phyloP scores from a whole-genome alignment of 2,329 filamentous ascomycete genomes.

The Botryotinia convoluta region DNA sequence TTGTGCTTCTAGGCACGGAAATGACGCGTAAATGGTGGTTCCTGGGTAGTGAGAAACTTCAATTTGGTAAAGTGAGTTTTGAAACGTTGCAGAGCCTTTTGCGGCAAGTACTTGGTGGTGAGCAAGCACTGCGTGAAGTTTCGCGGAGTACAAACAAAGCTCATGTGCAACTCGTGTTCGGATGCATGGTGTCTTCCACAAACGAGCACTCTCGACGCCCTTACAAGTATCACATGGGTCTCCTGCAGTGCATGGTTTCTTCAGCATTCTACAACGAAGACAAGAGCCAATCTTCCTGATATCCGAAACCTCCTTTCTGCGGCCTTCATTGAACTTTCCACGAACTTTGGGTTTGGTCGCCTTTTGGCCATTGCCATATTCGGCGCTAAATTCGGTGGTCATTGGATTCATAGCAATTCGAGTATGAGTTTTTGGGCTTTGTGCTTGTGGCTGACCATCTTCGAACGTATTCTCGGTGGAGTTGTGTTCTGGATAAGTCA shows the following conservation, averaged over 20 bases:
- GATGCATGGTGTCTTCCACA: slow-evolving; percentile 65
- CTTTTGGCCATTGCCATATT: slow-evolving; percentile 37
- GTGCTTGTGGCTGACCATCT: background rate
- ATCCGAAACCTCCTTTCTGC: slow-evolving; percentile 64
- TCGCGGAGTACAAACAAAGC: slow-evolving; percentile 61
- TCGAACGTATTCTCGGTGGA: slow-evolving; percentile 22
- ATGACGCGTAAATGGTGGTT: slow-evolving; percentile 39
- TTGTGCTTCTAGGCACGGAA: slow-evolving; percentile 35
- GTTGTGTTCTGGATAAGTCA: slow-evolving; percentile 28
- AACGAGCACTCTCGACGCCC: slow-evolving; percentile 60
- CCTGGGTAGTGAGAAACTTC: slow-evolving; percentile 59
- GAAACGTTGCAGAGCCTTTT: slow-evolving; percentile 50
- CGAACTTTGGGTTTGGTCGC: slow-evolving; percentile 46
- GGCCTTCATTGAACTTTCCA: slow-evolving; percentile 54
- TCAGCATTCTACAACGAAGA: slow-evolving; percentile 62
- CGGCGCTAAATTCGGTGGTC: slow-evolving; percentile 37
- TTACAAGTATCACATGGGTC: slow-evolving; percentile 62
- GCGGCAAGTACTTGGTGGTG: slow-evolving; percentile 57
- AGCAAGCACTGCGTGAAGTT: slow-evolving; percentile 60
- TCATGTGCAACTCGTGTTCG: slow-evolving; percentile 61
- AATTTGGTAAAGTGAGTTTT: slow-evolving; percentile 46
- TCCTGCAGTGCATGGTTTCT: slow-evolving; percentile 65
- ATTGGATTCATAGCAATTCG: slow-evolving; percentile 33
- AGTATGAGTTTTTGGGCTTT: slow-evolving; percentile 24
- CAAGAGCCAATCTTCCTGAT: slow-evolving; percentile 64